A percentile compares a stretch with the other conserved stretches of the same genome.
Evolutionary conservation across 192 early-diverging fungal genomes (phyloP).

Genomic region (Martensiomyces pterosporus): DNA sequence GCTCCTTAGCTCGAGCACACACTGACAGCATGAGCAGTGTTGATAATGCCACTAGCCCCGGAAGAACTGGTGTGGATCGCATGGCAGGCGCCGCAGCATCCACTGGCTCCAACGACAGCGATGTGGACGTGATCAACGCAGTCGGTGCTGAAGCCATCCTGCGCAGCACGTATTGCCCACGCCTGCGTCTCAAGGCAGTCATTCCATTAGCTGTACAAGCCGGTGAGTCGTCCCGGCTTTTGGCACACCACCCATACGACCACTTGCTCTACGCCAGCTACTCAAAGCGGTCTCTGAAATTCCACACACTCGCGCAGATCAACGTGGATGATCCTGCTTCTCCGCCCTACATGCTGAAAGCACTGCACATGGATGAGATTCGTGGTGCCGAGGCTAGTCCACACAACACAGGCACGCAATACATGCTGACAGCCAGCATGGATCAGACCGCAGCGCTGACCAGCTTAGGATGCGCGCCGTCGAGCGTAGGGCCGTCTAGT

Average conservation of each 20-base stretch:
- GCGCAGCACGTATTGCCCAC: slow-evolving; percentile 2
- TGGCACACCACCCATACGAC: slow-evolving; percentile 20
- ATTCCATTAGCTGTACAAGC: slow-evolving; percentile 4
- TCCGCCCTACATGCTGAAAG: slow-evolving; percentile 4
- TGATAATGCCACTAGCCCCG: too few relatives aligned
- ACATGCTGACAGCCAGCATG: slow-evolving; percentile 41
- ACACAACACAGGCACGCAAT: slow-evolving; percentile 9
- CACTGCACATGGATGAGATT: slow-evolving; percentile 26
- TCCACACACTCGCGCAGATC: slow-evolving; percentile 22
- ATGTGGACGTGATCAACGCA: not conserved
- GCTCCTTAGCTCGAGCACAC: too few relatives aligned
- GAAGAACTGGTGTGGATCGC: too few relatives aligned
- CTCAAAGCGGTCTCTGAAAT: not conserved
- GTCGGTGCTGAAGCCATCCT: not conserved
- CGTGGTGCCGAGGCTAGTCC: slow-evolving; percentile 33
- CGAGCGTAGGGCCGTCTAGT: not conserved
- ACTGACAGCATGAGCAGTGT: too few relatives aligned
- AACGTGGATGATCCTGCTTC: slow-evolving; percentile 7
- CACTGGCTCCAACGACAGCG: not conserved
- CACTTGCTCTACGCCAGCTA: slow-evolving; percentile 26
- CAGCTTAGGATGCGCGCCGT: slow-evolving; percentile 5
- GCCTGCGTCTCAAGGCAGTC: slow-evolving; percentile 13
- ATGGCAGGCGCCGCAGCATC: too few relatives aligned
- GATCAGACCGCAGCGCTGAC: slow-evolving; percentile 30
- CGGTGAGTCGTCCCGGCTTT: slow-evolving; percentile 11